A percentile compares a stretch with the other conserved stretches of the same genome.
phyloP scores from a whole-genome alignment of 108 stramenopile genomes.

The Fistulifera pelliculosa region DNA sequence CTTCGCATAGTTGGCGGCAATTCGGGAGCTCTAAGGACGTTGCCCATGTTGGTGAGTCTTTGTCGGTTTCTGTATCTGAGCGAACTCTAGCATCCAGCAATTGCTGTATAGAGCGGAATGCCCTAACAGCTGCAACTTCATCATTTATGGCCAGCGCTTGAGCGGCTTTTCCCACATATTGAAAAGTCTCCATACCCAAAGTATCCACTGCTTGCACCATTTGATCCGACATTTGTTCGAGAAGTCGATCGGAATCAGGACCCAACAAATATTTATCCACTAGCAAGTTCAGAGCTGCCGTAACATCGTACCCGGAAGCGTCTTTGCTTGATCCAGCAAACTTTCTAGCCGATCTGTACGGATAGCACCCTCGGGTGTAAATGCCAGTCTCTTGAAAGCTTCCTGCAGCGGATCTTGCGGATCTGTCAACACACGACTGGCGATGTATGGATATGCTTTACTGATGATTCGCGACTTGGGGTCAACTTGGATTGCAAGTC shows the following conservation, averaged over 20 bases:
- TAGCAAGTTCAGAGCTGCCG: constrained; percentile 73
- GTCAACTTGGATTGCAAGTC: constrained; percentile 91
- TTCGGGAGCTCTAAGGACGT: constrained; percentile 36
- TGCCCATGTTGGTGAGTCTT: constrained; percentile 6
- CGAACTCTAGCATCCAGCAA: constrained; percentile 13
- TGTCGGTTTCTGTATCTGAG: constrained; percentile 18
- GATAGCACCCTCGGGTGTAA: constrained; percentile 73
- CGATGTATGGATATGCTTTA: constrained; percentile 93
- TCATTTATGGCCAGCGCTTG: constrained; percentile 53
- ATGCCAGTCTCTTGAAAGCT: constrained; percentile 68
- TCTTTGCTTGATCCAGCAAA: constrained; percentile 73
- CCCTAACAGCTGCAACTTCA: constrained; percentile 54
- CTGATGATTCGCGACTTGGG: constrained; percentile 81
- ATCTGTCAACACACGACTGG: constrained; percentile 88
- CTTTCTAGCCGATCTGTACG: constrained; percentile 88
- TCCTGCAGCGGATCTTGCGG: constrained; percentile 75
- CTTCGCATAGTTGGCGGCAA: constrained; percentile 63
- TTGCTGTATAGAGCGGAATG: constrained; percentile 46
- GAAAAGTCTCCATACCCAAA: constrained; percentile 54
- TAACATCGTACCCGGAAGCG: constrained; percentile 66
- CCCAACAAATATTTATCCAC: constrained; percentile 64
- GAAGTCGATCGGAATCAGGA: constrained; percentile 53
- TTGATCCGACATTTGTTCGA: constrained; percentile 62
- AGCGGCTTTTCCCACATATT: constrained; percentile 47
- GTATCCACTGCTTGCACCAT: constrained; percentile 69